phyloP scores from a whole-genome alignment of 441 rosid species.

The Melastoma candidum region DNA sequence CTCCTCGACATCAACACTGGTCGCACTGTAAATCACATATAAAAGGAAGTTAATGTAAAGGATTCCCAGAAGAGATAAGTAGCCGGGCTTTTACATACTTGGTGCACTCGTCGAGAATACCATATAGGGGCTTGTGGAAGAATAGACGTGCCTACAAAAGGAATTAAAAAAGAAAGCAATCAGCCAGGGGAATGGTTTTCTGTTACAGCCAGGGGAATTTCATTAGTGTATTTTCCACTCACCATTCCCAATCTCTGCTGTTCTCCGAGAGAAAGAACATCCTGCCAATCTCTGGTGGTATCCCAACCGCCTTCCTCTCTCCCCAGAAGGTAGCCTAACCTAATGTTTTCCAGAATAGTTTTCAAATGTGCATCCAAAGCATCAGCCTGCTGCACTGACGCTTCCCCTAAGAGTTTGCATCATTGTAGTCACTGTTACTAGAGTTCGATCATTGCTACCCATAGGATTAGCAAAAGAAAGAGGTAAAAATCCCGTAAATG shows the following conservation, averaged over 20 bases:
- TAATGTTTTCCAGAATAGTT: conserved; percentile 76
- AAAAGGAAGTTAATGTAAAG: not conserved
- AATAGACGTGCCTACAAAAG: conserved; percentile 81
- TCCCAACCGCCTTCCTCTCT: conserved; percentile 92
- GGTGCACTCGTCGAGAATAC: conserved; percentile 98
- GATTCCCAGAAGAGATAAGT: not conserved
- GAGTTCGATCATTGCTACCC: not conserved
- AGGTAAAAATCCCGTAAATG: no score
- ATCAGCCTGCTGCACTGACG: conserved; percentile 24
- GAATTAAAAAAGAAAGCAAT: conserved; percentile 15
- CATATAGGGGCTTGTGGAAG: conserved; percentile 92
- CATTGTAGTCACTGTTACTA: conserved; percentile 5
- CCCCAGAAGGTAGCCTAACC: conserved; percentile 79
- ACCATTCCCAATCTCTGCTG: conserved; percentile 99
- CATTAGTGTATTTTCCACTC: conserved; percentile 9
- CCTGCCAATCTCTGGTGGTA: conserved; percentile 85
- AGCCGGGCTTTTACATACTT: conserved; percentile 43
- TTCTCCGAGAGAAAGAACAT: conserved; percentile 91
- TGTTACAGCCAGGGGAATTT: no score
- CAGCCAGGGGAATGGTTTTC: conserved; percentile 2
- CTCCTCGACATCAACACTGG: conserved; percentile 98
- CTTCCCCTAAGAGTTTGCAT: conserved; percentile 33
- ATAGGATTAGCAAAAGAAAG: not conserved
- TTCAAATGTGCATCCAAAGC: conserved; percentile 57
- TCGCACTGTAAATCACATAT: conserved; percentile 47